Evolutionary conservation across 352 stramenopile genomes (phyloP).

Genomic region (Phytophthora crassamura): DNA sequence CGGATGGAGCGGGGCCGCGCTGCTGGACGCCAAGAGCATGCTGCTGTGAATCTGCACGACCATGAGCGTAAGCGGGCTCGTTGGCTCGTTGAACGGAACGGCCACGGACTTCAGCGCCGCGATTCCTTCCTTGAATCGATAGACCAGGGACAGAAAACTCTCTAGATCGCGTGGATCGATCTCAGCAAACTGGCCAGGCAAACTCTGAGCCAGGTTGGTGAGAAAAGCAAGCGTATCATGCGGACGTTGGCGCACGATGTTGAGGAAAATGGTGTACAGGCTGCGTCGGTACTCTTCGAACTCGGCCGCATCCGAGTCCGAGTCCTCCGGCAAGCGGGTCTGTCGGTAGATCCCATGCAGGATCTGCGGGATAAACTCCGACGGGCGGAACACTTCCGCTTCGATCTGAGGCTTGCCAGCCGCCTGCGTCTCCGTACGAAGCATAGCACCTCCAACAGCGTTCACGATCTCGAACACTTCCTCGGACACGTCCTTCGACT

Average conservation of each 20-base stretch:
- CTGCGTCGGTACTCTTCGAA: constrained; percentile 88
- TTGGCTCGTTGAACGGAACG: constrained; percentile 62
- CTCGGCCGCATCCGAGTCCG: constrained; percentile 78
- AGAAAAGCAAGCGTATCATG: constrained; percentile 77
- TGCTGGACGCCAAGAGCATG: constrained; percentile 52
- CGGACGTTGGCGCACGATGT: constrained; percentile 78
- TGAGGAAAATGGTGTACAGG: constrained; percentile 90
- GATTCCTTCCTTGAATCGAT: constrained; percentile 87
- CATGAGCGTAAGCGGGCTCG: constrained; percentile 72
- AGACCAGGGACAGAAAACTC: constrained; percentile 83
- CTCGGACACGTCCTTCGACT: constrained; percentile 85
- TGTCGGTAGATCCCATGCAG: constrained; percentile 86
- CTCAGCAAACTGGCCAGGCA: constrained; percentile 58
- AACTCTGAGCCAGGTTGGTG: constrained; percentile 61
- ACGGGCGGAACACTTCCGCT: constrained; percentile 74
- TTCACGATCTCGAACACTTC: constrained; percentile 91
- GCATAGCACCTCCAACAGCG: constrained; percentile 65
- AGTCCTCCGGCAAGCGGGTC: constrained; percentile 78
- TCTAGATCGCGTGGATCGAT: constrained; percentile 72
- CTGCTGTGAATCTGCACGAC: constrained; percentile 72
- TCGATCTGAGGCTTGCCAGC: constrained; percentile 31
- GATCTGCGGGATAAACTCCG: constrained; percentile 78
- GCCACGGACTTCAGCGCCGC: constrained; percentile 65
- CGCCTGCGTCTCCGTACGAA: constrained; percentile 58
- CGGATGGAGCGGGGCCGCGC: constrained; percentile 40